Percentiles rank a stretch among this genome's conserved stretches.
Conservation (phyloP, 495 filamentous ascomycete genomes). For the Hypoxylon lenormandii region DNA sequence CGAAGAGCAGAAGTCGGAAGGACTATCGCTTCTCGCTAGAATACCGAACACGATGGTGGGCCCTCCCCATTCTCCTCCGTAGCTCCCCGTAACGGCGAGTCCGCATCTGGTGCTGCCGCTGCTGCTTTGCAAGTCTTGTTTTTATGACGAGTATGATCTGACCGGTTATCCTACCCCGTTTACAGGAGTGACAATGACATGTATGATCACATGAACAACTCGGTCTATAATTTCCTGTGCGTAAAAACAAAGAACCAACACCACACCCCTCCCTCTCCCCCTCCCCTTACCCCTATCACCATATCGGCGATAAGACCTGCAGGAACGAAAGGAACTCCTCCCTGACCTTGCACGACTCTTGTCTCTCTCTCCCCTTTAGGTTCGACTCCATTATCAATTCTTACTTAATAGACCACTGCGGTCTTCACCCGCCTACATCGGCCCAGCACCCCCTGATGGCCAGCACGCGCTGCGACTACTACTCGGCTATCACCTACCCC, state of each 20-base stretch:
- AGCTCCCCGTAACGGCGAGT: too few relatives aligned
- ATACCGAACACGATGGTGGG: slow-evolving; percentile 89
- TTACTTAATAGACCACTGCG: slow-evolving; percentile 85
- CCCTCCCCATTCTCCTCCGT: background rate
- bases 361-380: slow-evolving; percentile 27
- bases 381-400: slow-evolving; percentile 91
- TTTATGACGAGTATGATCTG: slow-evolving; percentile 10
- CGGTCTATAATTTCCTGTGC: slow-evolving; percentile 80
- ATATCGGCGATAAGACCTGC: too few relatives aligned
- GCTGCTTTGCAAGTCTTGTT: too few relatives aligned
- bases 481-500: slow-evolving; percentile 84
- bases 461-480: slow-evolving; percentile 84
- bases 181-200: slow-evolving; percentile 92
- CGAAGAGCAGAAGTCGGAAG: slow-evolving; percentile 72
- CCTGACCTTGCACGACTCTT: slow-evolving; percentile 15
- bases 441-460: slow-evolving; percentile 84
- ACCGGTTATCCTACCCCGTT: slow-evolving; percentile 4
- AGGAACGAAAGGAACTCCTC: too few relatives aligned
- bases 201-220: slow-evolving; percentile 90
- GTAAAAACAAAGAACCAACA: slow-evolving; percentile 15
- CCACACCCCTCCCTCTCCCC: background rate
- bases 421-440: slow-evolving; percentile 75
- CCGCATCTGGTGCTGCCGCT: too few relatives aligned
- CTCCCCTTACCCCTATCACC: too few relatives aligned
- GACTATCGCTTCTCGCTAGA: slow-evolving; percentile 85